phyloP scores from a whole-genome alignment of 805 yeast species.

The Yamadazyma phyllophila region DNA sequence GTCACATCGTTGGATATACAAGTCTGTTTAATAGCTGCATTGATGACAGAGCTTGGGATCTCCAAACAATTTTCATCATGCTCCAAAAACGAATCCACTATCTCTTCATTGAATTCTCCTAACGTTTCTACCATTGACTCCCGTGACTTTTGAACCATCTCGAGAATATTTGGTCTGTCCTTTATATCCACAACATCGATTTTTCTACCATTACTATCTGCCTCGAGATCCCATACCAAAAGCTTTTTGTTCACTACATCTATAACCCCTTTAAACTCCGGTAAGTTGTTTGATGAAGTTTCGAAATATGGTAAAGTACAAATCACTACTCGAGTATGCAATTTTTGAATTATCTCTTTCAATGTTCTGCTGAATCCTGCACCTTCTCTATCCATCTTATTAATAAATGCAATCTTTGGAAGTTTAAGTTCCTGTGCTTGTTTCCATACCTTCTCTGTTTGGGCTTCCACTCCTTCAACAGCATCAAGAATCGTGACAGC shows the following conservation, averaged over 20 bases:
- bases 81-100: constrained; percentile 77
- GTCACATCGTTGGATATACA: constrained; percentile 58
- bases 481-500: constrained; percentile 91
- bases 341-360: constrained; percentile 71
- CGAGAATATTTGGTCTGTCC: constrained; percentile 30
- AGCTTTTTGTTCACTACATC: constrained; percentile 68
- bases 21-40: constrained; percentile 58
- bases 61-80: constrained; percentile 64
- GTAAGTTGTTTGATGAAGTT: constrained; percentile 25
- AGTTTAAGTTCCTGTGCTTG: constrained; percentile 68
- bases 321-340: constrained; percentile 70
- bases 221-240: constrained; percentile 47
- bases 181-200: constrained; percentile 48
- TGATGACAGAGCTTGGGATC: constrained; percentile 56
- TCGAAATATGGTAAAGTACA: constrained; percentile 76
- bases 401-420: constrained; percentile 78
- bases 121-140: constrained; percentile 80
- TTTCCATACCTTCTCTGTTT: constrained; percentile 95
- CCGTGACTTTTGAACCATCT: constrained; percentile 55
- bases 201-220: constrained; percentile 47
- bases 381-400: constrained; percentile 96
- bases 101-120: constrained; percentile 75
- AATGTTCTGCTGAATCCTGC: constrained; percentile 93
- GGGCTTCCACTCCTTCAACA: constrained; percentile 98
- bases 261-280: constrained; percentile 63